phyloP scores from a whole-genome alignment of 768 basidiomycete genomes.

The Phaffia australis region DNA sequence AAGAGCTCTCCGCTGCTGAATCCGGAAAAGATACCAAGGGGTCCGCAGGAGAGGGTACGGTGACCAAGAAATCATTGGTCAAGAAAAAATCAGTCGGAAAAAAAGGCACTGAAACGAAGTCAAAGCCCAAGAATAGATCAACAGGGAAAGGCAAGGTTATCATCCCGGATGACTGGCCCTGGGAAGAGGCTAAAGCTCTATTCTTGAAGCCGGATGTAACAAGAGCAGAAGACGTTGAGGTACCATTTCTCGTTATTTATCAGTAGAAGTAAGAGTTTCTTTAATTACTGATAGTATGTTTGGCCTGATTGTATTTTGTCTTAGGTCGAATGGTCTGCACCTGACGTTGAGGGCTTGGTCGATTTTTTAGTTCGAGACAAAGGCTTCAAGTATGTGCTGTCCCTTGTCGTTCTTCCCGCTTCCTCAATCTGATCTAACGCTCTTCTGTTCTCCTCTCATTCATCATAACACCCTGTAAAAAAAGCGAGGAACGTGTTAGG shows the following conservation, averaged over 20 bases:
- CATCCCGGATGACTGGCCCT: conserved; percentile 92
- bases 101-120: not conserved
- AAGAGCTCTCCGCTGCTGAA: not conserved
- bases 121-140: conserved; percentile 2
- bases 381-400: conserved; percentile 74
- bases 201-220: conserved; percentile 84
- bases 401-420: not conserved
- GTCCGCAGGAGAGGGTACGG: conserved; percentile 5
- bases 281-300: not conserved
- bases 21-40: not conserved
- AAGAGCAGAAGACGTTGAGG: conserved; percentile 75
- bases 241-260: conserved; percentile 37
- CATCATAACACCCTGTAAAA: not conserved
- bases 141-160: conserved; percentile 44
- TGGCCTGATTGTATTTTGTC: not conserved
- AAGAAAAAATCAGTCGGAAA: not conserved
- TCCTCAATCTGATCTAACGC: not conserved
- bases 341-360: conserved; percentile 84
- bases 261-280: no score
- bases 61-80: conserved; percentile 5
- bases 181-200: conserved; percentile 84
- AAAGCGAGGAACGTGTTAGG: conserved; percentile 88
- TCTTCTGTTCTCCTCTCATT: not conserved
- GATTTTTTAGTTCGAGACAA: conserved; percentile 89
- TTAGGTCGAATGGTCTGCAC: conserved; percentile 86